Evolutionary conservation across 179 eudicot genomes (phyloP).

Genomic region (Carnegiea gigantea): DNA sequence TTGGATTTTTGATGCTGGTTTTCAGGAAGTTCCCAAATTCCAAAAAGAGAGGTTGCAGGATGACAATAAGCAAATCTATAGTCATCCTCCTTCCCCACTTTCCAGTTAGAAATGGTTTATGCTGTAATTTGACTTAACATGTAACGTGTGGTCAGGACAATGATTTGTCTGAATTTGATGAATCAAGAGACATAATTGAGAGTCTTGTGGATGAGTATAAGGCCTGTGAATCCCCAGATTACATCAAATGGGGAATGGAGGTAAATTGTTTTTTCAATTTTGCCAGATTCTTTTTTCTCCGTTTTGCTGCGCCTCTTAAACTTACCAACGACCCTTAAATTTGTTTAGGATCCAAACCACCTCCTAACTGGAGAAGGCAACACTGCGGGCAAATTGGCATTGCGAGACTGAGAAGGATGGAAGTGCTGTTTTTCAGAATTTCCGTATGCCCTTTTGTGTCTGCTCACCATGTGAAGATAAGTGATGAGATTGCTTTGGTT

Average conservation of each 20-base stretch:
- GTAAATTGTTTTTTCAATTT: constrained; percentile 23
- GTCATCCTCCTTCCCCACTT: background rate
- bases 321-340: constrained; percentile 1
- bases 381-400: constrained; percentile 57
- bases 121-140: background rate
- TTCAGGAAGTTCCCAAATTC: background rate
- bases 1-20: background rate
- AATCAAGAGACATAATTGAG: constrained; percentile 87
- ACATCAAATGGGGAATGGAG: constrained; percentile 99
- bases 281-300: constrained; percentile 6
- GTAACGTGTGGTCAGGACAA: constrained; percentile 63
- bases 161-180: constrained; percentile 98
- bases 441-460: background rate
- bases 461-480: background rate
- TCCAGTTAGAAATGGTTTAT: background rate
- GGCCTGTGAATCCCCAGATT: constrained; percentile 99
- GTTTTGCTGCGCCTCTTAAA: constrained; percentile 2
- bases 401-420: constrained; percentile 1
- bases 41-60: background rate
- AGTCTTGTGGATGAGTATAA: constrained; percentile 96
- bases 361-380: constrained; percentile 73
- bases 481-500: background rate
- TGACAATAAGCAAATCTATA: background rate
- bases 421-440: background rate
- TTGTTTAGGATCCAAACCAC: constrained; percentile 74